Conservation (phyloP, 1,139 yeast species). For the Geotrichum bryndzae region DNA sequence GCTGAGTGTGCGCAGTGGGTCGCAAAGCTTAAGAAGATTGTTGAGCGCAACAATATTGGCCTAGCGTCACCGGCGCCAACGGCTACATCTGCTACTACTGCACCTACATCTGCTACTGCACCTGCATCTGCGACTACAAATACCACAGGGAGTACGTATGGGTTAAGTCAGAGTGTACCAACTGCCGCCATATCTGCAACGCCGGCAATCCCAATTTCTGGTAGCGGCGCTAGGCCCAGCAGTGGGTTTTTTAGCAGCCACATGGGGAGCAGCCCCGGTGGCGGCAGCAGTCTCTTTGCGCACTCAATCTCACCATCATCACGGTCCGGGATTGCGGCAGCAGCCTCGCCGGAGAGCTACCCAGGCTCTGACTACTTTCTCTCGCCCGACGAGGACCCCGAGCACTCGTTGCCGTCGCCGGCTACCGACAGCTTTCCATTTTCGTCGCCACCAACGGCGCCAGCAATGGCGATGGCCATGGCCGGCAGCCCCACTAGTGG, state of each 20-base stretch:
- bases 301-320: background rate
- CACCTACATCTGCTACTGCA: background rate
- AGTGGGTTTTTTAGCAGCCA: background rate
- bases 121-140: background rate
- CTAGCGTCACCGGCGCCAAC: background rate
- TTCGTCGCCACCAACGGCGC: background rate
- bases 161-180: background rate
- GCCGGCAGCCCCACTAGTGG: too few species aligned
- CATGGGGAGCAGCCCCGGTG: background rate
- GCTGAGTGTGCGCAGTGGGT: conserved; percentile 42
- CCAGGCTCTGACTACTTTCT: background rate
- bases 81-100: background rate
- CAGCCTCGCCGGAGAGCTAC: background rate
- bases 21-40: background rate
- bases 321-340: background rate
- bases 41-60: conserved; percentile 30
- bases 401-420: too few species aligned
- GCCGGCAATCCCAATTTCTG: background rate
- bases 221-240: too few species aligned
- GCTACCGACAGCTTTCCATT: background rate
- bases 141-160: background rate
- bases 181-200: background rate
- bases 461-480: too few species aligned
- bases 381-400: background rate
- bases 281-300: background rate